Evolutionary conservation across 768 basidiomycete species (phyloP).

Genomic region (Termitomyces sp.): DNA sequence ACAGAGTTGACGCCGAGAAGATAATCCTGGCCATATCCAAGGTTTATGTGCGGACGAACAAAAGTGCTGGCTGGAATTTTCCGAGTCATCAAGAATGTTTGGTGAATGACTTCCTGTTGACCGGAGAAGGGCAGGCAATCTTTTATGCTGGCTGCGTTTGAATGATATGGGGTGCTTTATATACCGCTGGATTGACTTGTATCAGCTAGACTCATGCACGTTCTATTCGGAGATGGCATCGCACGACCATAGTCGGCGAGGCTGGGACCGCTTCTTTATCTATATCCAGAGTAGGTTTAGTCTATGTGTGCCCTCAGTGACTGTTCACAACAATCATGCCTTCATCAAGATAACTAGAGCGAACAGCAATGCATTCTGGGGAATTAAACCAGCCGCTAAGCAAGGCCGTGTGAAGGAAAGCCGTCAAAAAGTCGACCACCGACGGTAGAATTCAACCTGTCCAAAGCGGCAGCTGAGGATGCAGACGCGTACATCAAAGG

Average conservation of each 20-base stretch:
- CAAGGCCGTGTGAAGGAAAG: slow-evolving; percentile 20
- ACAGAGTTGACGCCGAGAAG: slow-evolving; percentile 26
- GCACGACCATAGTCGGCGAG: too few relatives aligned
- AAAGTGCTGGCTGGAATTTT: slow-evolving; percentile 22
- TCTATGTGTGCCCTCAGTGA: background rate
- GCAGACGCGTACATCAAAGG: background rate
- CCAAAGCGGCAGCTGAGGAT: slow-evolving; percentile 12
- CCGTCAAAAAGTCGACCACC: slow-evolving; percentile 14
- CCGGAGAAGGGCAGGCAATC: too few relatives aligned
- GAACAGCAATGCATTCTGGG: slow-evolving; percentile 10
- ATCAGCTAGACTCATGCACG: too few relatives aligned
- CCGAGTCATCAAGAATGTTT: slow-evolving; percentile 14
- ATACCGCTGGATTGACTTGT: too few relatives aligned
- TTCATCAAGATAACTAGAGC: slow-evolving; percentile 16
- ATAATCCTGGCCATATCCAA: slow-evolving; percentile 23
- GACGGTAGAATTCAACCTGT: slow-evolving; percentile 9
- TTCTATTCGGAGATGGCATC: too few relatives aligned
- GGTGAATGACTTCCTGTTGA: too few relatives aligned
- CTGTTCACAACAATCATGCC: slow-evolving; percentile 4
- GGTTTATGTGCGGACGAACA: slow-evolving; percentile 30
- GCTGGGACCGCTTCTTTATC: too few relatives aligned
- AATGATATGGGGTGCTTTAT: too few relatives aligned
- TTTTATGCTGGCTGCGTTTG: too few relatives aligned
- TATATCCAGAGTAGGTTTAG: background rate
- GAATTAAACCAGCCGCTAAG: slow-evolving; percentile 19